Evolutionary conservation across 768 basidiomycete genomes (phyloP).

Genomic region (Russula griseocarnosa): DNA sequence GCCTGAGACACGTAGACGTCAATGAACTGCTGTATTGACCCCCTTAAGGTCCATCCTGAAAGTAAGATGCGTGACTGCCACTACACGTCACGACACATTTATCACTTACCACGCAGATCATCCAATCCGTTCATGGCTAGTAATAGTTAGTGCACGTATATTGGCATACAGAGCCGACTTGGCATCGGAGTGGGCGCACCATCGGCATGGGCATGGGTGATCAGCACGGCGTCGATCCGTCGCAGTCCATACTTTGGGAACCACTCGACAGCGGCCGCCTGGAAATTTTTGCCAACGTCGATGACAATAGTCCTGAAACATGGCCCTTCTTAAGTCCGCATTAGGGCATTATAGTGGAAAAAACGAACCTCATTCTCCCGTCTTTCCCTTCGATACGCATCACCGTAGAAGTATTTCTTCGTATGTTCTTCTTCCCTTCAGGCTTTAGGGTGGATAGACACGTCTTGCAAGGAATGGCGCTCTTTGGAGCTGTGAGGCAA

Average conservation of each 20-base stretch:
- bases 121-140: constrained; percentile 85
- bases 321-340: neutral
- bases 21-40: constrained; percentile 64
- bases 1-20: constrained; percentile 67
- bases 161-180: neutral
- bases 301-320: constrained; percentile 66
- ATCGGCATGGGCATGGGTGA: constrained; percentile 88
- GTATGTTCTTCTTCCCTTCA: constrained; percentile 75
- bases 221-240: constrained; percentile 66
- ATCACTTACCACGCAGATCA: constrained; percentile 67
- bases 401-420: constrained; percentile 78
- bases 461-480: constrained; percentile 50
- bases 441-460: constrained; percentile 64
- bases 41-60: constrained; percentile 67
- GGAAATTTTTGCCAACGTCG: constrained; percentile 85
- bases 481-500: constrained; percentile 70
- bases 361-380: constrained; percentile 49
- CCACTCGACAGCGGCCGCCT: constrained; percentile 49
- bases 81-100: neutral
- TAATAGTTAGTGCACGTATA: neutral
- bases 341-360: constrained; percentile 8
- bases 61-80: constrained; percentile 7
- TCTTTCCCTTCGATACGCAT: constrained; percentile 46
- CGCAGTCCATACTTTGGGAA: constrained; percentile 73
- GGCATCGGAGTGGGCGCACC: constrained; percentile 37